Conservation (phyloP, 129 eudicot species). For the Escallonia rubra region DNA sequence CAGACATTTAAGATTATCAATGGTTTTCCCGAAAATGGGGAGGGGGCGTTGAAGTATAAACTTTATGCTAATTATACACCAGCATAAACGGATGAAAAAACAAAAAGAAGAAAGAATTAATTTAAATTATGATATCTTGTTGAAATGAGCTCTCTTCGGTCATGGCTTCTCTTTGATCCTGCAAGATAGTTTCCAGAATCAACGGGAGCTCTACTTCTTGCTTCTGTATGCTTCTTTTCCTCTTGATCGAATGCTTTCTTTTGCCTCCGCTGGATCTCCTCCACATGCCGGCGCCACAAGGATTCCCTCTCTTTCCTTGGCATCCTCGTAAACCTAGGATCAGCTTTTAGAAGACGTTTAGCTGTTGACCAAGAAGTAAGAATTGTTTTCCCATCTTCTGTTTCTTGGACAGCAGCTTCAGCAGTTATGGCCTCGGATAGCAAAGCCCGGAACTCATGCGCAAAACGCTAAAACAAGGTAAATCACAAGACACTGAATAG, state of each 20-base stretch:
- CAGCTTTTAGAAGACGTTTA: slow-evolving; percentile 56
- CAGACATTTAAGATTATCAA: too few species aligned
- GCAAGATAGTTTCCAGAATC: slow-evolving; percentile 48
- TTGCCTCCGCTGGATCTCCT: slow-evolving; percentile 59
- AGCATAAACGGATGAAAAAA: too few species aligned
- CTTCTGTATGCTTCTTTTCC: slow-evolving; percentile 39
- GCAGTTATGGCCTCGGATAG: slow-evolving; percentile 59
- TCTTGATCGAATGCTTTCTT: slow-evolving; percentile 38
- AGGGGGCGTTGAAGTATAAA: too few species aligned
- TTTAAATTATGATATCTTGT: background rate
- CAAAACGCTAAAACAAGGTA: slow-evolving; percentile 52
- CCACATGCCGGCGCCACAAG: slow-evolving; percentile 84
- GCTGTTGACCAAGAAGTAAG: slow-evolving; percentile 94
- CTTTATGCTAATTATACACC: too few species aligned
- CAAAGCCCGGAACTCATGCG: slow-evolving; percentile 55
- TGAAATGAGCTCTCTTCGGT: slow-evolving; percentile 26
- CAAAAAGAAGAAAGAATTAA: too few species aligned
- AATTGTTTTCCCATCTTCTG: slow-evolving; percentile 74
- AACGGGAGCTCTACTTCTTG: slow-evolving; percentile 30
- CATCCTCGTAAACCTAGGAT: slow-evolving; percentile 67
- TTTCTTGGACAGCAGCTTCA: slow-evolving; percentile 62
- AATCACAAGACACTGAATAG: background rate
- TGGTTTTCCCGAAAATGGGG: too few species aligned
- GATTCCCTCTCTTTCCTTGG: slow-evolving; percentile 89
- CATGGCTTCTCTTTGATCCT: slow-evolving; percentile 46